Percentiles rank a stretch among this genome's conserved stretches.
phyloP scores from a whole-genome alignment of 345 rosid species.

The Xanthoceras sorbifolium region DNA sequence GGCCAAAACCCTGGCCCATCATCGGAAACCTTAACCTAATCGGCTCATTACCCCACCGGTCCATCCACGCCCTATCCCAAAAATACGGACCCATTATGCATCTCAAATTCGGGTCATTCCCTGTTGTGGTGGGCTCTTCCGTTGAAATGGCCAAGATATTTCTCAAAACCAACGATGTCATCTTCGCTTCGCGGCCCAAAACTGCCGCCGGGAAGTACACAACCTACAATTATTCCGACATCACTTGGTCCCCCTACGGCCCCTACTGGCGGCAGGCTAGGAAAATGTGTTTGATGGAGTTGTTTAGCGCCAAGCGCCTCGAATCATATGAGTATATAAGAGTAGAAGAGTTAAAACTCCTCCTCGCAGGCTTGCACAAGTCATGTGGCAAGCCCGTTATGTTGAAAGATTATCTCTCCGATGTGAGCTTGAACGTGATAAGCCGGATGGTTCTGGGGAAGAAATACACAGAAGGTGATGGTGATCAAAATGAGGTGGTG shows the following conservation, averaged over 20 bases:
- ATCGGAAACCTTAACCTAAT: constrained; percentile 73
- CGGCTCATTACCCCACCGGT: constrained; percentile 61
- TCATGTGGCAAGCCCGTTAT: constrained; percentile 23
- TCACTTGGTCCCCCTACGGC: constrained; percentile 68
- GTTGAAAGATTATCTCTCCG: constrained; percentile 49
- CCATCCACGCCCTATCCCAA: constrained; percentile 53
- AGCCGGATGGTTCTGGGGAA: constrained; percentile 69
- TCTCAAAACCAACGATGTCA: constrained; percentile 55
- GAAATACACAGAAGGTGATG: constrained; percentile 44
- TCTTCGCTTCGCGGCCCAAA: constrained; percentile 50
- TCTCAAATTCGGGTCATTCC: constrained; percentile 57
- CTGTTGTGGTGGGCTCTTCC: constrained; percentile 51
- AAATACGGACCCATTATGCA: constrained; percentile 67
- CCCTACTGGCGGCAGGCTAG: constrained; percentile 73
- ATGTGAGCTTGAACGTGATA: constrained; percentile 54
- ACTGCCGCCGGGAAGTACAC: constrained; percentile 66
- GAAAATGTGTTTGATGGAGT: constrained; percentile 57
- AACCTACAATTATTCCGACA: constrained; percentile 60
- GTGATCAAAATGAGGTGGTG: constrained; percentile 33
- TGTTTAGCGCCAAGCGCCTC: constrained; percentile 62
- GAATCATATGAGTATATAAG: constrained; percentile 63
- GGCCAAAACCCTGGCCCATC: constrained; percentile 68
- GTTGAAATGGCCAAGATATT: constrained; percentile 54
- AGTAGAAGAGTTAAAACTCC: constrained; percentile 41
- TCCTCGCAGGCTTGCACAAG: constrained; percentile 28